Evolutionary conservation across 2,329 filamentous ascomycete species (phyloP).

Genomic region (Cercospora canescens): DNA sequence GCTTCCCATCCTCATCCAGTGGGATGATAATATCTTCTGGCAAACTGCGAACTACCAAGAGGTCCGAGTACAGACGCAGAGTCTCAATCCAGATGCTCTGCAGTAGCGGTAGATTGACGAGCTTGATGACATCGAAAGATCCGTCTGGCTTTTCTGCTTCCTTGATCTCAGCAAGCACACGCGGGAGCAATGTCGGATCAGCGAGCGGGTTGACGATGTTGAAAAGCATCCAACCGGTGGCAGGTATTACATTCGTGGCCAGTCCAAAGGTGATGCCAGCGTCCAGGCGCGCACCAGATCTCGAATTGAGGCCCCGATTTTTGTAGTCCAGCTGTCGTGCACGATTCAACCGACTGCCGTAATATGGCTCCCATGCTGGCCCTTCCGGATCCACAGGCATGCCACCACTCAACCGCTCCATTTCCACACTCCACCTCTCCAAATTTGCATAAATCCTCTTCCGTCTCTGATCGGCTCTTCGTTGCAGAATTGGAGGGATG

Average conservation of each 20-base stretch:
- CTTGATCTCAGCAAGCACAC: constrained; percentile 32
- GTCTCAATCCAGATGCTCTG: constrained; percentile 38
- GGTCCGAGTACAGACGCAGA: constrained; percentile 36
- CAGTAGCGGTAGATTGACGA: constrained; percentile 34
- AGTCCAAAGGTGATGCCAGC: constrained; percentile 36
- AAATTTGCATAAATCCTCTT: constrained; percentile 30
- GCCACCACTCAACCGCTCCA: constrained; percentile 28
- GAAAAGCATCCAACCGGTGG: constrained; percentile 37
- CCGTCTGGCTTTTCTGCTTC: constrained; percentile 27
- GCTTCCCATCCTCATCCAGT: constrained; percentile 30
- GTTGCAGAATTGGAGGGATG: constrained; percentile 29
- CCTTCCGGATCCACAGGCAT: constrained; percentile 30
- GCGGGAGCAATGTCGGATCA: constrained; percentile 26
- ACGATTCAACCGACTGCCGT: constrained; percentile 33
- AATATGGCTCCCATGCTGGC: constrained; percentile 31
- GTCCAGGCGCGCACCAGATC: constrained; percentile 29
- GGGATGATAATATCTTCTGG: constrained; percentile 32
- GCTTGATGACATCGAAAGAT: constrained; percentile 28
- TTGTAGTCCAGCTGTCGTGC: constrained; percentile 33
- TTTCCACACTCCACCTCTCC: constrained; percentile 29
- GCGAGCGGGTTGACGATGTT: constrained; percentile 32
- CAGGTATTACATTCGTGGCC: constrained; percentile 35
- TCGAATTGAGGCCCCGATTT: constrained; percentile 22
- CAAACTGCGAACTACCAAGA: constrained; percentile 34
- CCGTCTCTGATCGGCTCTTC: constrained; percentile 25